A percentile compares a stretch with the other conserved stretches of the same genome.
These are phyloP conservation scores for Cyclocybe cylindracea DNA, from an alignment of 768 basidiomycete genomes.

Conservation along the genomic window DNA sequence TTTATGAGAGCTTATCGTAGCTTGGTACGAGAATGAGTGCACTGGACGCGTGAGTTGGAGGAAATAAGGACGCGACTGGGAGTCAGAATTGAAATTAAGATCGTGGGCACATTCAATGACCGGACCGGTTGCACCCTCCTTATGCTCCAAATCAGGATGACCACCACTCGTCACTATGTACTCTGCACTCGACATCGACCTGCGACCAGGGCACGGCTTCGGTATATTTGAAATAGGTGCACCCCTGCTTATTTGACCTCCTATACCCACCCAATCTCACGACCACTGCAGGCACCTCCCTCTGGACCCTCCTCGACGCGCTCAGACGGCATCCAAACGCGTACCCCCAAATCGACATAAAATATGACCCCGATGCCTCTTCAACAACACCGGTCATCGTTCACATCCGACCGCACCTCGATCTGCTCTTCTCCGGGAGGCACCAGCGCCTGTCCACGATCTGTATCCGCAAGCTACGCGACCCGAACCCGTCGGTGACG, in stretches of 20 bases:
- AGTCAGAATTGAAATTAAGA: no score
- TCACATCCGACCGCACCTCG: constrained; percentile 79
- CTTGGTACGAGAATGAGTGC: background rate
- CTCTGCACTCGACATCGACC: constrained; percentile 71
- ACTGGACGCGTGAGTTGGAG: background rate
- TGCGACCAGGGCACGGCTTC: constrained; percentile 73
- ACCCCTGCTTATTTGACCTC: constrained; percentile 2
- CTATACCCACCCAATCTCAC: constrained; percentile 4
- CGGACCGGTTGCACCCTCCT: no score
- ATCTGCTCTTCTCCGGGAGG: constrained; percentile 81
- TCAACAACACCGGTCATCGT: constrained; percentile 74
- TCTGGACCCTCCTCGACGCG: constrained; percentile 76
- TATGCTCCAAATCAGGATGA: background rate
- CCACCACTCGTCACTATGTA: constrained; percentile 43
- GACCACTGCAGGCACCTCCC: constrained; percentile 56
- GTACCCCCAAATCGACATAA: constrained; percentile 83
- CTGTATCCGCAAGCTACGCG: constrained; percentile 65
- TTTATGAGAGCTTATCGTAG: background rate
- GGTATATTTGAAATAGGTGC: constrained; percentile 79
- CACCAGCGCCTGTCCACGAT: constrained; percentile 82
- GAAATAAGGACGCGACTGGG: no score
- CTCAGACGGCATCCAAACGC: constrained; percentile 64
- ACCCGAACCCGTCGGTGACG: constrained; percentile 65
- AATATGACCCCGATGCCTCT: constrained; percentile 75
- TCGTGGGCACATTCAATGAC: no score